phyloP scores from a whole-genome alignment of 805 yeast genomes.

The Myxozyma nipponensis region DNA sequence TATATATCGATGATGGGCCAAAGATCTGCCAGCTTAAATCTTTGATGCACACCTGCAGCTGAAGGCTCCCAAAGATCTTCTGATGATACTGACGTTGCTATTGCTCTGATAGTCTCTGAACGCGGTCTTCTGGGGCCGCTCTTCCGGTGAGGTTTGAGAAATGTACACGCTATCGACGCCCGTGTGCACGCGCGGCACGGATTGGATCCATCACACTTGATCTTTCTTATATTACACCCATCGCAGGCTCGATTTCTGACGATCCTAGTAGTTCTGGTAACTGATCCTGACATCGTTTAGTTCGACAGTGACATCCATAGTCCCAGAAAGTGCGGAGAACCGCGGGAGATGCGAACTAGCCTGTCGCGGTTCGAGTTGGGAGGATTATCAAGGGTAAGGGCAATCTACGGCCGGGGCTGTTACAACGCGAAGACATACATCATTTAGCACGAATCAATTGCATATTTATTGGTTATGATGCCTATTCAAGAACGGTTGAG shows the following conservation, averaged over 20 bases:
- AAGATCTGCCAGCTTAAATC: background rate
- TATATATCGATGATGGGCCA: background rate
- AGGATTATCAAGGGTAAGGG: no score
- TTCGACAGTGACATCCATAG: no score
- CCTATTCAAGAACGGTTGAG: no score
- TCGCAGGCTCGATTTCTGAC: conserved; percentile 5
- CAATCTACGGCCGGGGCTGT: no score
- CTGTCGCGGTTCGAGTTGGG: no score
- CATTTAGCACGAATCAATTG: no score
- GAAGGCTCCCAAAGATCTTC: background rate
- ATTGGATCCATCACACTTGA: conserved; percentile 1
- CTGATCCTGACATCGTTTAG: no score
- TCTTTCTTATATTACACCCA: conserved; percentile 2
- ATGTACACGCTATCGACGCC: conserved; percentile 1
- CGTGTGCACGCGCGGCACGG: conserved; percentile 2
- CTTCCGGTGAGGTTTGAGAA: background rate
- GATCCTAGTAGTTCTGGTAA: no score
- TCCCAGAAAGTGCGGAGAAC: no score
- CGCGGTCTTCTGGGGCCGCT: conserved; percentile 3
- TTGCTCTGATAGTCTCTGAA: background rate
- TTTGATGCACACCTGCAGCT: background rate
- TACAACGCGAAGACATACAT: no score
- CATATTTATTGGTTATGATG: no score
- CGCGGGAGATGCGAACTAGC: no score
- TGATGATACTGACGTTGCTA: background rate